phyloP scores from a whole-genome alignment of 495 filamentous ascomycete species.

The Penicillium robsamsonii region DNA sequence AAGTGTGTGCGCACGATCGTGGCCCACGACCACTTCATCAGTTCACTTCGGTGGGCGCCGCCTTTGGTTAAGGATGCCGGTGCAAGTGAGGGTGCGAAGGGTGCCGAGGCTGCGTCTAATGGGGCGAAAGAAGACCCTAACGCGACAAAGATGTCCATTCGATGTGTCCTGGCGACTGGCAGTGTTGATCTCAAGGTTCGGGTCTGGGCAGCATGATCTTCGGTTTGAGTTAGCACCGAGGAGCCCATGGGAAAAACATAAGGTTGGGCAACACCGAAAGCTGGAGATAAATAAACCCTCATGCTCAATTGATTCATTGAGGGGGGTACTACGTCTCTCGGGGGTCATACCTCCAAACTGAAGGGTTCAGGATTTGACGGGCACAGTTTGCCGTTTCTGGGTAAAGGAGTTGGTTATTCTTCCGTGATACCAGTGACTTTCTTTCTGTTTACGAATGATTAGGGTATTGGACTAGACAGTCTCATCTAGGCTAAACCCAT shows the following conservation, averaged over 20 bases:
- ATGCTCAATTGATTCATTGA: slow-evolving; percentile 10
- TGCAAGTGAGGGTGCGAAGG: slow-evolving; percentile 44
- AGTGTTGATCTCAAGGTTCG: slow-evolving; percentile 63
- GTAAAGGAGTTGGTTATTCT: slow-evolving; percentile 33
- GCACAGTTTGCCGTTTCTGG: slow-evolving; percentile 22
- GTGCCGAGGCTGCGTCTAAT: slow-evolving; percentile 15
- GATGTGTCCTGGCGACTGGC: slow-evolving; percentile 64
- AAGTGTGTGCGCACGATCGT: slow-evolving; percentile 81
- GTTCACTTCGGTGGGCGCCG: slow-evolving; percentile 90
- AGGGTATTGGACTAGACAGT: slow-evolving; percentile 11
- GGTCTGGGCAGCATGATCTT: slow-evolving; percentile 51
- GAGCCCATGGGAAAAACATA: background rate
- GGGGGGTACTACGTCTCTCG: slow-evolving; percentile 10
- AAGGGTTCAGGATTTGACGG: slow-evolving; percentile 17
- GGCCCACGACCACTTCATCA: slow-evolving; percentile 84
- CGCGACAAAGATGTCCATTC: slow-evolving; percentile 41
- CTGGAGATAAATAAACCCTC: background rate
- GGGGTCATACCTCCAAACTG: slow-evolving; percentile 9
- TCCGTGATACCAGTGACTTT: slow-evolving; percentile 32
- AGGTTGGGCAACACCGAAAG: slow-evolving; percentile 2
- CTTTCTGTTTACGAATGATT: slow-evolving; percentile 25
- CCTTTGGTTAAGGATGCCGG: slow-evolving; percentile 53
- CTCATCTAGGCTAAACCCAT: slow-evolving; percentile 6
- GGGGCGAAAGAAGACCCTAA: slow-evolving; percentile 31
- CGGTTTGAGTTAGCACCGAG: background rate